These are phyloP conservation scores for Coemansia sp. DNA, from an alignment of 192 early-diverging fungal genomes.

Conservation along the genomic window DNA sequence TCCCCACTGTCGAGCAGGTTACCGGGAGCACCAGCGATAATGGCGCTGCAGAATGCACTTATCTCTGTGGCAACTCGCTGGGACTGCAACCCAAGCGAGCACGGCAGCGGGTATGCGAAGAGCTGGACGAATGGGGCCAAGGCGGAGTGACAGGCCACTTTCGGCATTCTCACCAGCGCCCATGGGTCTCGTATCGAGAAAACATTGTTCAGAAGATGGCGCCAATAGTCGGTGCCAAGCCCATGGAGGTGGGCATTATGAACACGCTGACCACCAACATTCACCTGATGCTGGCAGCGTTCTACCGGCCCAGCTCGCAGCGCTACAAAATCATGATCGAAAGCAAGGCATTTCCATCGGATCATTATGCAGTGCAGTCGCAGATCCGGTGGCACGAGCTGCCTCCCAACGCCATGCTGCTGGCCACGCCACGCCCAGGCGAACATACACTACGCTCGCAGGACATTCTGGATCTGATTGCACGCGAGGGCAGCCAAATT, in stretches of 20 bases:
- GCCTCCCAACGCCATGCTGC: slow-evolving; percentile 69
- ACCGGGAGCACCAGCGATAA: slow-evolving; percentile 13
- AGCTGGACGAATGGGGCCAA: slow-evolving; percentile 86
- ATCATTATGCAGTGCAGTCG: slow-evolving; percentile 89
- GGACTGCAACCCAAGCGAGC: slow-evolving; percentile 79
- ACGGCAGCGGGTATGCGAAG: slow-evolving; percentile 70
- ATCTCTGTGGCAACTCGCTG: slow-evolving; percentile 94
- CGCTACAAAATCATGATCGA: slow-evolving; percentile 90
- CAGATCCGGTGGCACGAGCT: slow-evolving; percentile 83
- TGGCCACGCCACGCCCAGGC: slow-evolving; percentile 69
- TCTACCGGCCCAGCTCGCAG: slow-evolving; percentile 78
- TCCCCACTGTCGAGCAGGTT: slow-evolving; percentile 60
- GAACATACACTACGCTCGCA: slow-evolving; percentile 69
- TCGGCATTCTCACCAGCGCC: slow-evolving; percentile 73
- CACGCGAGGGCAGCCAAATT: slow-evolving; percentile 68
- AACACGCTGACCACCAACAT: slow-evolving; percentile 89
- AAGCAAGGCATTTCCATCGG: slow-evolving; percentile 89
- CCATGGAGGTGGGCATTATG: slow-evolving; percentile 83
- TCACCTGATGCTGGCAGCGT: slow-evolving; percentile 86
- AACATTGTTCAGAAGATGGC: slow-evolving; percentile 70
- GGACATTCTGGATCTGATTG: slow-evolving; percentile 78
- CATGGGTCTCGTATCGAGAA: slow-evolving; percentile 86
- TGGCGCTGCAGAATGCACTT: slow-evolving; percentile 50
- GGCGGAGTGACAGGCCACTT: slow-evolving; percentile 89
- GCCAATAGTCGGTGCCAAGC: slow-evolving; percentile 66